phyloP scores from a whole-genome alignment of 2,329 filamentous ascomycete species.

The Aspergillus calidoustus region DNA sequence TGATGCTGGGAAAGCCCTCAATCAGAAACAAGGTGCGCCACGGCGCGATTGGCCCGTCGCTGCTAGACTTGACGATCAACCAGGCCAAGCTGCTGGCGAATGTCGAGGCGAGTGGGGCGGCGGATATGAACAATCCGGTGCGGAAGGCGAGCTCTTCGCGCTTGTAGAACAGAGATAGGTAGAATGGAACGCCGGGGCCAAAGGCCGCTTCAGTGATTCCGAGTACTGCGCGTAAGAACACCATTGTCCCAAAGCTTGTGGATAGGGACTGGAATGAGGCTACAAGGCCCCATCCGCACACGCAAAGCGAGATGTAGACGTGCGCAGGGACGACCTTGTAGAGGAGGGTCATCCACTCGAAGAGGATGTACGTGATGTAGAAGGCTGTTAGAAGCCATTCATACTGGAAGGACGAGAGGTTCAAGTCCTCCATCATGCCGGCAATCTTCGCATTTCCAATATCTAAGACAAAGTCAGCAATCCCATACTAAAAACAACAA shows the following conservation, averaged over 20 bases:
- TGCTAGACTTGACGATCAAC: constrained; percentile 72
- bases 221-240: constrained; percentile 48
- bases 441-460: constrained; percentile 68
- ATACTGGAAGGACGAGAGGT: constrained; percentile 60
- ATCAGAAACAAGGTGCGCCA: constrained; percentile 86
- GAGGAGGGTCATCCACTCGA: constrained; percentile 70
- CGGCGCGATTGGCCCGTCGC: constrained; percentile 70
- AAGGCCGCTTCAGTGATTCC: constrained; percentile 67
- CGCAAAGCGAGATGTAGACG: constrained; percentile 63
- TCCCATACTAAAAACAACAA: background rate
- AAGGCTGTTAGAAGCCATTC: constrained; percentile 67
- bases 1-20: constrained; percentile 81
- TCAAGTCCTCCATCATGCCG: constrained; percentile 59
- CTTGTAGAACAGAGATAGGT: constrained; percentile 66
- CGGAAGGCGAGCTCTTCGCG: constrained; percentile 78
- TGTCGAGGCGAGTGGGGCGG: constrained; percentile 63
- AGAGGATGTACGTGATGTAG: constrained; percentile 67
- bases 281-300: constrained; percentile 77
- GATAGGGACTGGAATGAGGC: constrained; percentile 74
- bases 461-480: constrained; percentile 40
- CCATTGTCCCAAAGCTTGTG: constrained; percentile 65
- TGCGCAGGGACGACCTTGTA: constrained; percentile 65
- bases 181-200: constrained; percentile 66
- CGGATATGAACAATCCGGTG: constrained; percentile 85
- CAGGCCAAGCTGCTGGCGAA: constrained; percentile 79